Evolutionary conservation across 2,329 filamentous ascomycete species (phyloP), one percentile per base, ranked within the genome.

Genomic region (Cercospora brassicicola): DNA sequence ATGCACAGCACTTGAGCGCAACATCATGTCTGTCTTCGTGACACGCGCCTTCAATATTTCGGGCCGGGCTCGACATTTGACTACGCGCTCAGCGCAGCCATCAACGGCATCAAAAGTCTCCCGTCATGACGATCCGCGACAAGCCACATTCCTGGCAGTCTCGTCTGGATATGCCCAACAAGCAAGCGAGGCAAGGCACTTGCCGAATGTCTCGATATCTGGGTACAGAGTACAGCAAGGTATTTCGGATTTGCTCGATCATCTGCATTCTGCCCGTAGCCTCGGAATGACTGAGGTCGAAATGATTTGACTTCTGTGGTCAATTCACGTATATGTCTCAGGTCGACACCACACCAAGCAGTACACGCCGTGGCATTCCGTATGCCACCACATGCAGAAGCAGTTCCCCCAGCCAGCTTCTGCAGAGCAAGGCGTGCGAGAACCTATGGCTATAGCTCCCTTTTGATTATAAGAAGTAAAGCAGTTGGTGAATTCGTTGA

Each of bases 241-340:
- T 72, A 70, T 65, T 57, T 45, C 69, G 71, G 73, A 73, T 66
- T 70, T 69, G 69, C 68, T 74, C 74, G 74, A 71, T 69, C 63
- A 74, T 74, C 72, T 74, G 66, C 75, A 75, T 76, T 68, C 75
- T 71, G 69, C 55, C 71, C 65, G 64, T 33, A 60, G 62, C 59
- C 64, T 66, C 68, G 76, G 76, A 76, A 77, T 76, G 75, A 69
- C 39, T 60, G 67, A 51, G 57, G 64, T 68, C 72, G 72, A 73
- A 69, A 72, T 33, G 62, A 45, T 59, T 42, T 42, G 15, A 18
- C 26, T 26, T 63, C 48, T 28, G 53, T 56, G 53, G 53, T 48
- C 53, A 57, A 7, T n/a, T 30, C 15, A 57, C 26, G 53, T 42
- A 18, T 39, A 3, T 36, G 62, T 64, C 62, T 64, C 62, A 64